Evolutionary conservation across 805 yeast genomes (phyloP).

Genomic region (Candida coleopterorum): DNA sequence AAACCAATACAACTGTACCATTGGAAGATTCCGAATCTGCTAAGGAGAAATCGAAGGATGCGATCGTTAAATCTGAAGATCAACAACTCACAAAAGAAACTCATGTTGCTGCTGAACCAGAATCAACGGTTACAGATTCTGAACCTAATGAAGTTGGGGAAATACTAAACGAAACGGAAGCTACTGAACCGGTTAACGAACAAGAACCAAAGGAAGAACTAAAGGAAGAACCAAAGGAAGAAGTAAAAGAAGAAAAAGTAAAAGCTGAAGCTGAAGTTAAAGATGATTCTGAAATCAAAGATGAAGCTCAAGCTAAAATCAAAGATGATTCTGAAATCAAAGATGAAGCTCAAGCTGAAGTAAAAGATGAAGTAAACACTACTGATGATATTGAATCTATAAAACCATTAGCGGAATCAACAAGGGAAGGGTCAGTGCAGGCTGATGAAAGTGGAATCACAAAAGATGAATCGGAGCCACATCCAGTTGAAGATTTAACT

Average conservation of each 20-base stretch:
- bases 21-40: constrained; percentile 6
- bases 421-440: constrained; percentile 2
- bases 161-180: constrained; percentile 7
- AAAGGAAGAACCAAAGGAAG: constrained; percentile 1
- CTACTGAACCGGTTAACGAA: constrained; percentile 5
- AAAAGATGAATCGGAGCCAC: constrained; percentile 11
- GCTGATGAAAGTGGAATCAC: constrained; percentile 13
- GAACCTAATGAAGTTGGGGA: constrained; percentile 6
- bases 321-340: constrained; percentile 6
- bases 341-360: constrained; percentile 2
- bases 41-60: no score
- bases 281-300: constrained; percentile 3
- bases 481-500: constrained; percentile 11
- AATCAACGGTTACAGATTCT: constrained; percentile 4
- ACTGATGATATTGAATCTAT: no score
- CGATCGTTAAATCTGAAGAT: not conserved
- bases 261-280: constrained; percentile 5
- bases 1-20: constrained; percentile 8
- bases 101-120: not conserved
- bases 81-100: not conserved
- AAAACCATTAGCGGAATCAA: constrained; percentile 1
- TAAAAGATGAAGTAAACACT: constrained; percentile 5
- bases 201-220: constrained; percentile 4
- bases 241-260: constrained; percentile 5
- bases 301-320: constrained; percentile 1